Evolutionary conservation across 1,284 basidiomycete species (phyloP), one percentile per base, ranked within the genome.

Genomic region (Cryptococcus amylolentus): DNA sequence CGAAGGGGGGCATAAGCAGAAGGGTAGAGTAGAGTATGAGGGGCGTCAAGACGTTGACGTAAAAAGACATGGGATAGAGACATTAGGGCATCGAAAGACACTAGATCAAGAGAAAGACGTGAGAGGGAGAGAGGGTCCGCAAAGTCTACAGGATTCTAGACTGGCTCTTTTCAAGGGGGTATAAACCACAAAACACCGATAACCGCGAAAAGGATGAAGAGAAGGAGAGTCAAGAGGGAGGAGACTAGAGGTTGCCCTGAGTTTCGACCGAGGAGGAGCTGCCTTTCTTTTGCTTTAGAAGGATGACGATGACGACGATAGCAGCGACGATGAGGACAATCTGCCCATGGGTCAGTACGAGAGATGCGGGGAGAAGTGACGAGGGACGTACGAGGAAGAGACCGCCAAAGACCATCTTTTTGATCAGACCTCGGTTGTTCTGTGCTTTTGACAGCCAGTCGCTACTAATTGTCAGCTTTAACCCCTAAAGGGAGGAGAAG

Each of bases 391-490:
- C 65, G 10, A 64, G 20, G 9, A 62, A 41, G 12, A 65, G 35
- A 13, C 48, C 48, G 16, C 51, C 44, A 26, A 57, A 46, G 40
- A 61, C 63, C n/a, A 60, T 53, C 51, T 57, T 61, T 48, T 58
- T 61, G 49, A 65, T 59, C 14, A 54, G 42, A 37, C 50, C 50
- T 39, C 58, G 37, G 26, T 55, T 57, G 20, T 54, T 56, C 44
- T 67, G 61, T 5, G 66, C 60, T n/a, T 65, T 57, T 5, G 55
- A 54, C 10, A 68, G 56, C 67, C 70, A 71, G 14, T 59, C 64
- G 40, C 68, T 68, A 46, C 8, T 13, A 51, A 49, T 44, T 13
- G 49, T 18, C 4, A n/a, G 40, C 20, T 28, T 20, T 27, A 37
- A 35, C 14, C 31, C 43, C 23, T 14, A 27, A 39, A 4, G 8